Evolutionary conservation across 202 grass and related monocot species (phyloP).

Genomic region (Panicum virgatum): DNA sequence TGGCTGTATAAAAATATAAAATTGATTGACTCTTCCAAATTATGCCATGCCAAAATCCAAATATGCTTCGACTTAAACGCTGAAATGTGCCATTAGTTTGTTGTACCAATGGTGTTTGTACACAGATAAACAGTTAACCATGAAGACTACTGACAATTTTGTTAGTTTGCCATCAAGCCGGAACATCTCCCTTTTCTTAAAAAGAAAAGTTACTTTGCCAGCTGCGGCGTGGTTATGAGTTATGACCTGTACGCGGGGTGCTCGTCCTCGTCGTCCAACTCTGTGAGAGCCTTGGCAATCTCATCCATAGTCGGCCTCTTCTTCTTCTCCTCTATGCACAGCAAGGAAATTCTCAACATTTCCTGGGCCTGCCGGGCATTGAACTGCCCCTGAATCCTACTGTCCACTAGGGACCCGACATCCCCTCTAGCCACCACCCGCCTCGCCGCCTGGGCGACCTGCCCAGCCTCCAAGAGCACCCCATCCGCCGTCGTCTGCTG

Average conservation of each 20-base stretch:
- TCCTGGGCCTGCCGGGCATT: conserved; percentile 34
- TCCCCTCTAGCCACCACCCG: neutral
- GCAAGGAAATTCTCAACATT: conserved; percentile 37
- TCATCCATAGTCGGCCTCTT: conserved; percentile 51
- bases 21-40: too few species aligned
- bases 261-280: conserved; percentile 32
- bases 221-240: too few species aligned
- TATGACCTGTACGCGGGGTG: neutral
- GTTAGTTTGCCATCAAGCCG: too few species aligned
- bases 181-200: too few species aligned
- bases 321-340: conserved; percentile 42
- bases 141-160: too few species aligned
- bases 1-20: too few species aligned
- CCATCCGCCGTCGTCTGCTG: neutral
- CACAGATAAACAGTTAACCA: too few species aligned
- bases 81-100: too few species aligned
- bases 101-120: too few species aligned
- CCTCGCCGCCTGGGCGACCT: neutral
- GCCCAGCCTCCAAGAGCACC: neutral
- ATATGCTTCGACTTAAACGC: too few species aligned
- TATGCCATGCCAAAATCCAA: too few species aligned
- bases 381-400: conserved; percentile 35
- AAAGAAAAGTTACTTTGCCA: too few species aligned
- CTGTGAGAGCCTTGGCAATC: conserved; percentile 40
- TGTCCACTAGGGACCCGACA: neutral